Conservation (phyloP, 495 filamentous ascomycete genomes). For the Penicillium nucicola region DNA sequence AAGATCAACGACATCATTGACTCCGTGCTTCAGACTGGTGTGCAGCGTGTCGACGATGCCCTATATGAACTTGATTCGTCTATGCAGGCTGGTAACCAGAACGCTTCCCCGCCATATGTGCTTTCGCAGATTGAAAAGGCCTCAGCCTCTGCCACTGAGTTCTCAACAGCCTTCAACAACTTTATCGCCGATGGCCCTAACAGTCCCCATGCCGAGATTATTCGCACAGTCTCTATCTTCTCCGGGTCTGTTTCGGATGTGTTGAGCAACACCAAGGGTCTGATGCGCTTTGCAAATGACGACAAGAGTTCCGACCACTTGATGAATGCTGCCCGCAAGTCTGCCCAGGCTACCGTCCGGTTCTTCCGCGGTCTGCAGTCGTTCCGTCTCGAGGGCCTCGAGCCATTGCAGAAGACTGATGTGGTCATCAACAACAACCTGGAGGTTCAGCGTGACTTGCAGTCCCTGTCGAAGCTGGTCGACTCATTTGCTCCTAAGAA, state of each 20-base stretch:
- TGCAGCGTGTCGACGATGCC: conserved; percentile 93
- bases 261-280: conserved; percentile 91
- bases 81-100: conserved; percentile 98
- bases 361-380: conserved; percentile 95
- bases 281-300: conserved; percentile 90
- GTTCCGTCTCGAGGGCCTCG: conserved; percentile 86
- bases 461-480: conserved; percentile 85
- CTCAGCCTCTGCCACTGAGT: conserved; percentile 89
- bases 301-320: conserved; percentile 90
- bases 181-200: conserved; percentile 96
- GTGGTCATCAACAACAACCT: conserved; percentile 95
- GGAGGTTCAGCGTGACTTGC: conserved; percentile 87
- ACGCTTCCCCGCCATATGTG: conserved; percentile 92
- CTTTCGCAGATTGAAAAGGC: conserved; percentile 97
- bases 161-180: conserved; percentile 95
- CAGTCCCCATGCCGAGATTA: conserved; percentile 85
- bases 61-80: conserved; percentile 94
- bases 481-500: conserved; percentile 86
- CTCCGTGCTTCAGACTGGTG: conserved; percentile 89
- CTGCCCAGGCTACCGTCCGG: conserved; percentile 83
- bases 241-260: conserved; percentile 90
- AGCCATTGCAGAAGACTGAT: conserved; percentile 83
- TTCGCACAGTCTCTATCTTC: conserved; percentile 88
- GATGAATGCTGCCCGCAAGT: conserved; percentile 74
- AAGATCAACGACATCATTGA: conserved; percentile 99